Evolutionary conservation across 768 basidiomycete species (phyloP), one percentile per base, ranked within the genome.

Genomic region (Boletus speciosus): DNA sequence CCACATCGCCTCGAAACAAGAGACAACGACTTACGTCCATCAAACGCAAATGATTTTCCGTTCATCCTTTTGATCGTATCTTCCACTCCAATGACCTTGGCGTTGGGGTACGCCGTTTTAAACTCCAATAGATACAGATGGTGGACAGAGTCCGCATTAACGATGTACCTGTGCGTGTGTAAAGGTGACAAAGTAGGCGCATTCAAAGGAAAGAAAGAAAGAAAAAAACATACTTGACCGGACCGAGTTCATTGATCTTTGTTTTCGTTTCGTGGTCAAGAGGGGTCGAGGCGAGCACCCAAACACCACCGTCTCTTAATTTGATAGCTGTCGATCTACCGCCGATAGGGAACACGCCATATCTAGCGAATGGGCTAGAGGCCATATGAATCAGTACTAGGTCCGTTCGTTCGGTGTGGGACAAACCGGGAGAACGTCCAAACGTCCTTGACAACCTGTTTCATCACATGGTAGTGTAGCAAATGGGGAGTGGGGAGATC

Each of bases 301-400:
- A 94, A 27, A 94, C 83, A 12, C 81, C 84, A 36, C 86, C 84
- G 47, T 80, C 78, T 37, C 71, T 70, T 23, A 94, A 75, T 69
- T 78, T 82, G 61, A 95, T 76, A 0, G 91, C 93, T 0, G 92
- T 95, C 7, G 90, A 85, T 42, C 93, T 76, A 19, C 92, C 91
- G 1, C 93, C 93, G 29, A 93, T 73, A 4, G 90, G 89, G 15
- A 91, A 61, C 27, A 90, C 8, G 9, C 83, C 81, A 54, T 79
- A 82, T 40, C 90, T 80, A 12, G 79, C 65, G 64, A 90, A 91
- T 1, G 87, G 85, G 42, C 87, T 88, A 52, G 38, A 52, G 29
- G 32, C 47, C 29, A 19, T 31, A 56, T 68, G 23, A 63, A 23
- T 49, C 25, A 29, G 34, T 23, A 19, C 19, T 19, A 23, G 9